Conservation (phyloP, 164 flowering plant species). For the Berberis vulgaris region DNA sequence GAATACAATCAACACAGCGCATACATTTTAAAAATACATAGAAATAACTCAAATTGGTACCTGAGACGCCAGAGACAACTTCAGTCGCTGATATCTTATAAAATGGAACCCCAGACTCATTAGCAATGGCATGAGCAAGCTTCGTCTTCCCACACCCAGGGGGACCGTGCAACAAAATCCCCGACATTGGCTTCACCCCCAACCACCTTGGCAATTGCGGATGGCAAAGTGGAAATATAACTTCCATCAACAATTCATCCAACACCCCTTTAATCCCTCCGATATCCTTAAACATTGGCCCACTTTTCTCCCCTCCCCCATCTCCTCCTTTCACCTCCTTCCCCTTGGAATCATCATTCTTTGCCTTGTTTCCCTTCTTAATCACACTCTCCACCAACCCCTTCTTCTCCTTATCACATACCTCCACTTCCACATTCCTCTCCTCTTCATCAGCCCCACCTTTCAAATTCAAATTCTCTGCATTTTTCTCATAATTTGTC, state of each 20-base stretch:
- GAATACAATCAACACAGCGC: background rate
- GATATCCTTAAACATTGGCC: conserved; percentile 71
- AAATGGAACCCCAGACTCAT: conserved; percentile 82
- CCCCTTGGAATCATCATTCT: conserved; percentile 6
- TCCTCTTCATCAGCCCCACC: conserved; percentile 11
- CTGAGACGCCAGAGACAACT: conserved; percentile 90
- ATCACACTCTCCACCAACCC: conserved; percentile 8
- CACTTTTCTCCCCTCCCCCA: conserved; percentile 26
- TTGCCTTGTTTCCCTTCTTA: conserved; percentile 5
- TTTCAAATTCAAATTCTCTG: conserved; percentile 6
- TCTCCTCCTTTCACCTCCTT: conserved; percentile 7
- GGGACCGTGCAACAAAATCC: conserved; percentile 83
- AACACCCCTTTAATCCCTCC: conserved; percentile 66
- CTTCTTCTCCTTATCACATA: conserved; percentile 25
- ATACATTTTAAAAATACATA: background rate
- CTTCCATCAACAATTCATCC: conserved; percentile 71
- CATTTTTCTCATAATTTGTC: conserved; percentile 16
- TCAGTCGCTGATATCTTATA: conserved; percentile 86
- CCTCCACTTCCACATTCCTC: conserved; percentile 53
- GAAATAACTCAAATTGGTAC: conserved; percentile 19
- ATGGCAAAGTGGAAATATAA: conserved; percentile 61
- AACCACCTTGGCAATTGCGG: conserved; percentile 50
- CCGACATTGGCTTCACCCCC: conserved; percentile 72
- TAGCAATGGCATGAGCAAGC: conserved; percentile 92
- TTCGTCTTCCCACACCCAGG: conserved; percentile 99